phyloP scores from a whole-genome alignment of 352 stramenopile species.

The Globisporangium alternatum region DNA sequence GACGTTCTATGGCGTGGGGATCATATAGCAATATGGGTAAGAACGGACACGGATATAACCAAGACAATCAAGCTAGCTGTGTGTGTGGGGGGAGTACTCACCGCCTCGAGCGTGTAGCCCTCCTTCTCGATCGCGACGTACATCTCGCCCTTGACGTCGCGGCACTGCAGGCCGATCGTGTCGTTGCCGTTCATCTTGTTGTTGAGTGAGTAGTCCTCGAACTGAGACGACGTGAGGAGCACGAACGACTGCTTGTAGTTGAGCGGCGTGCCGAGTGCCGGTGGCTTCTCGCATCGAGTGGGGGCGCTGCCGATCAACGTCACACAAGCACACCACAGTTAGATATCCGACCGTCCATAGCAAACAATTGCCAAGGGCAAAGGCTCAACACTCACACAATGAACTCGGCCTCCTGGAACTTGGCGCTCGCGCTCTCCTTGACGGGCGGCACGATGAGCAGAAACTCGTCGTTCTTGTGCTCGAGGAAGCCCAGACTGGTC shows the following conservation, averaged over 20 bases:
- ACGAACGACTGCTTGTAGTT: constrained; percentile 72
- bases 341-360: too few relatives aligned
- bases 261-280: constrained; percentile 39
- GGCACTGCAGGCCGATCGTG: constrained; percentile 49
- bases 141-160: constrained; percentile 67
- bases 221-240: constrained; percentile 54
- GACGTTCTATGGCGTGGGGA: constrained; percentile 26
- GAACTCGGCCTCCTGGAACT: constrained; percentile 60
- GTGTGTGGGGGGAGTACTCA: constrained; percentile 9
- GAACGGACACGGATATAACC: not conserved
- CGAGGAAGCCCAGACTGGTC: constrained; percentile 42
- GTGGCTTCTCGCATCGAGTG: constrained; percentile 49
- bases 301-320: constrained; percentile 21
- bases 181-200: constrained; percentile 68
- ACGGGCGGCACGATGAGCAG: constrained; percentile 55
- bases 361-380: not conserved
- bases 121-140: constrained; percentile 63
- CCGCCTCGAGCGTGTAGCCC: constrained; percentile 38
- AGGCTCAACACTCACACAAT: constrained; percentile 39
- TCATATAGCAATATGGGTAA: not conserved
- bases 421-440: constrained; percentile 37
- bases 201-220: constrained; percentile 68
- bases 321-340: not conserved
- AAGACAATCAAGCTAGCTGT: not conserved
- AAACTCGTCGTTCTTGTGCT: constrained; percentile 42